phyloP scores from a whole-genome alignment of 225 moss, liverwort and hornwort species.

The Bryum argenteum region DNA sequence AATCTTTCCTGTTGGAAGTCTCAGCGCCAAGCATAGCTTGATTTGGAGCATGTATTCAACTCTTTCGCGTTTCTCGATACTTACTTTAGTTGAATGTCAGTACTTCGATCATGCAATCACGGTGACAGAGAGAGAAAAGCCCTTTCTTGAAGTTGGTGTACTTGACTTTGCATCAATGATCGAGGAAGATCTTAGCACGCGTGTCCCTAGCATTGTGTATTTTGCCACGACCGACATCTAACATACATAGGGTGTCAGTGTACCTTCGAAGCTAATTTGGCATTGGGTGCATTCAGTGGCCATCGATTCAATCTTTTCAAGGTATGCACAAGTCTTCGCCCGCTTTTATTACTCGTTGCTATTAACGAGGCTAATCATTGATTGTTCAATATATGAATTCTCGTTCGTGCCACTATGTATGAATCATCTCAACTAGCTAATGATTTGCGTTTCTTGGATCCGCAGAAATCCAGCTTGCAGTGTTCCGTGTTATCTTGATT shows the following conservation, averaged over 20 bases:
- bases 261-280: background rate
- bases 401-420: background rate
- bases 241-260: background rate
- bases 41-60: background rate
- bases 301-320: background rate
- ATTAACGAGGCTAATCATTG: background rate
- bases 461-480: background rate
- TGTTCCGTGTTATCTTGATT: background rate
- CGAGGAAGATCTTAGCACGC: slow-evolving; percentile 10
- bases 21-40: slow-evolving; percentile 21
- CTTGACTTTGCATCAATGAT: slow-evolving; percentile 12
- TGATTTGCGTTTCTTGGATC: background rate
- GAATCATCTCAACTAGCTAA: background rate
- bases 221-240: background rate
- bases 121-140: background rate
- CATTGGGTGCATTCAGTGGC: background rate
- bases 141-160: background rate
- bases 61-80: background rate
- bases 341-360: background rate
- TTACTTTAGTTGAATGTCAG: background rate
- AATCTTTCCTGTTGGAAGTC: slow-evolving; percentile 36
- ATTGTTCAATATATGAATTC: background rate
- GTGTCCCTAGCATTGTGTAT: too few relatives aligned
- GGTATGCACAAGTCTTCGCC: background rate
- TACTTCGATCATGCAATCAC: background rate